phyloP scores from a whole-genome alignment of 768 basidiomycete genomes.

The Termitomyces eurrhizus region DNA sequence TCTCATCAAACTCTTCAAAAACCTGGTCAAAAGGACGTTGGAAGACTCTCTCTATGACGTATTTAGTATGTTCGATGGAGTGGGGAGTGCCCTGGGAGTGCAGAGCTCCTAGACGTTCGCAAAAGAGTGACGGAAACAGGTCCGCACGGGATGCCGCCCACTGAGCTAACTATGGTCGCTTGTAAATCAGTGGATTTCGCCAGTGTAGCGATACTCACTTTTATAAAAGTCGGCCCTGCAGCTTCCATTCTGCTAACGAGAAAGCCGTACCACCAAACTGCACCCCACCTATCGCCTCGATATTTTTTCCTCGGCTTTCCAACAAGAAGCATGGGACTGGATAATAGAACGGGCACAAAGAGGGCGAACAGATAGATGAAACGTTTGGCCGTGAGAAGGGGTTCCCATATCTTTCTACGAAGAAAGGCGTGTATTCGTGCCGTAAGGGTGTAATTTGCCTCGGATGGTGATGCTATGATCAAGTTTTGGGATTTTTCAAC shows the following conservation, averaged over 20 bases:
- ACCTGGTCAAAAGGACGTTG: slow-evolving; percentile 80
- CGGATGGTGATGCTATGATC: slow-evolving; percentile 65
- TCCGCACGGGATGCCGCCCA: slow-evolving; percentile 98
- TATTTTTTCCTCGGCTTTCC: slow-evolving; percentile 51
- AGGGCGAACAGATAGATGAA: slow-evolving; percentile 81
- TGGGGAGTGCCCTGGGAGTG: slow-evolving; percentile 90
- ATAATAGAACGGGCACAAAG: slow-evolving; percentile 84
- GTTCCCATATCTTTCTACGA: slow-evolving; percentile 70
- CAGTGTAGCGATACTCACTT: slow-evolving; percentile 45
- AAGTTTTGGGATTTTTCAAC: slow-evolving; percentile 18
- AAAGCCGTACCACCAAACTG: slow-evolving; percentile 96
- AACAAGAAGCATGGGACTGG: slow-evolving; percentile 79
- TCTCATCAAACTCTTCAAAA: slow-evolving; percentile 84
- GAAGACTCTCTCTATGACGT: slow-evolving; percentile 81
- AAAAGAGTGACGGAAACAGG: slow-evolving; percentile 84
- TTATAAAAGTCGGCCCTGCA: slow-evolving; percentile 96
- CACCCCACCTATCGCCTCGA: slow-evolving; percentile 84
- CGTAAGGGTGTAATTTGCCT: slow-evolving; percentile 46
- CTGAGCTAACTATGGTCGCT: slow-evolving; percentile 72
- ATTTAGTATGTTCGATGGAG: slow-evolving; percentile 71
- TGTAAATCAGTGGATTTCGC: slow-evolving; percentile 9
- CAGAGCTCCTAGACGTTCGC: slow-evolving; percentile 76
- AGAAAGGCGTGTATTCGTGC: slow-evolving; percentile 45
- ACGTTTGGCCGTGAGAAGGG: slow-evolving; percentile 74
- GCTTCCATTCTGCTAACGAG: slow-evolving; percentile 87